Percentiles rank a stretch among this genome's conserved stretches.
phyloP scores from a whole-genome alignment of 305 asterid genomes.

The Ilex paraguariensis region DNA sequence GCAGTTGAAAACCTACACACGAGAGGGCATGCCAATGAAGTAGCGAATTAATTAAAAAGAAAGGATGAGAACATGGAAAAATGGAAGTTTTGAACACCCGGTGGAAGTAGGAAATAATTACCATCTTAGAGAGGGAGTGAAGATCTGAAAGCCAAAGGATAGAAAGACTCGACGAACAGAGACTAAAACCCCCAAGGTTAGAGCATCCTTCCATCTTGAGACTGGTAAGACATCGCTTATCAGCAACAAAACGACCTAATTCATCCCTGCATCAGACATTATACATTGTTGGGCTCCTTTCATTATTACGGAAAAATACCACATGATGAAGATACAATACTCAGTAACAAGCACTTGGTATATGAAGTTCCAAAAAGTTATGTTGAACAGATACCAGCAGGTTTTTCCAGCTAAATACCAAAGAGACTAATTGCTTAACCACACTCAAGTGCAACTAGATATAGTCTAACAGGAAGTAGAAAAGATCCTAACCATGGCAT shows the following conservation, averaged over 20 bases:
- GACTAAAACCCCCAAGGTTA: constrained; percentile 64
- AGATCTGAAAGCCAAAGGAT: constrained; percentile 90
- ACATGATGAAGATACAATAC: too few relatives aligned
- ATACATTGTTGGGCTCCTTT: constrained; percentile 8
- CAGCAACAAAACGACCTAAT: constrained; percentile 75
- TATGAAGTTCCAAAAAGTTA: too few relatives aligned
- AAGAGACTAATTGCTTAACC: too few relatives aligned
- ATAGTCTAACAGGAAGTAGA: too few relatives aligned
- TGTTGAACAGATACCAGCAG: too few relatives aligned
- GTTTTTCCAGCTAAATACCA: too few relatives aligned
- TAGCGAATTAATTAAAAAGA: too few relatives aligned
- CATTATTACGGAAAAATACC: neutral
- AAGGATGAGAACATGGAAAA: too few relatives aligned
- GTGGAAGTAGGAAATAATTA: constrained; percentile 20
- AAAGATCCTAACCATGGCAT: neutral
- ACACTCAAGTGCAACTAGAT: too few relatives aligned
- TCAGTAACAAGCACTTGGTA: neutral
- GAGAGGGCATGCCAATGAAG: too few relatives aligned
- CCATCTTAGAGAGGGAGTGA: constrained; percentile 77
- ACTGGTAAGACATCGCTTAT: constrained; percentile 65
- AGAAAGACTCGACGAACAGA: constrained; percentile 64
- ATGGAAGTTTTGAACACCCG: neutral
- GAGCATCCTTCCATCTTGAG: constrained; percentile 96
- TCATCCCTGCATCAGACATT: constrained; percentile 59
- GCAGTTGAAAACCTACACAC: constrained; percentile 62